A percentile compares a stretch with the other conserved stretches of the same genome.
These are phyloP conservation scores for Hericium erinaceus DNA, from an alignment of 768 basidiomycete genomes.

Conservation along the genomic window DNA sequence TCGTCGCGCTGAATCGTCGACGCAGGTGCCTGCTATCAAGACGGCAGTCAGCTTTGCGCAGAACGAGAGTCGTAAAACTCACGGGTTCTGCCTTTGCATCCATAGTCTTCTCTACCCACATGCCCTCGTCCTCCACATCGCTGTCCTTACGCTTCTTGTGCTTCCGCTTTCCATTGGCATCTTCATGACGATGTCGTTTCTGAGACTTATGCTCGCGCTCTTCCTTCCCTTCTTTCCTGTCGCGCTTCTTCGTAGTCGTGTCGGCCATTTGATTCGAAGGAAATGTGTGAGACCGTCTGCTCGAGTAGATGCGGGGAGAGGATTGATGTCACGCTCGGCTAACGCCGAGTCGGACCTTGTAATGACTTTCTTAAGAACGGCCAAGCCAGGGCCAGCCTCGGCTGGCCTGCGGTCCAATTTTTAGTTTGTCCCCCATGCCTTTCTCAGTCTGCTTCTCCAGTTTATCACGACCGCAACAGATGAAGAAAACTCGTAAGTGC, in stretches of 20 bases:
- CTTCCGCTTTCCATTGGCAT: slow-evolving; percentile 27
- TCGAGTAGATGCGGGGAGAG: too few relatives aligned
- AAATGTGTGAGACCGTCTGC: too few relatives aligned
- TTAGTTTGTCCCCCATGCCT: too few relatives aligned
- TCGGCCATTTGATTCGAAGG: background rate
- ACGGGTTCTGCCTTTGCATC: slow-evolving; percentile 71
- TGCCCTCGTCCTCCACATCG: slow-evolving; percentile 60
- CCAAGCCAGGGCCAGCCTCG: too few relatives aligned
- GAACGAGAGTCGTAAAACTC: slow-evolving; percentile 20
- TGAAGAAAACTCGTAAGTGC: too few relatives aligned
- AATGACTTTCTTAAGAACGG: too few relatives aligned
- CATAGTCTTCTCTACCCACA: slow-evolving; percentile 88
- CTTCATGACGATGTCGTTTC: slow-evolving; percentile 45
- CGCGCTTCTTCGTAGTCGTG: background rate
- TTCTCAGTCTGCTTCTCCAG: too few relatives aligned
- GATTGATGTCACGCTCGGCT: too few relatives aligned
- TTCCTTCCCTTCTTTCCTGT: slow-evolving; percentile 17
- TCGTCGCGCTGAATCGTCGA: slow-evolving; percentile 61
- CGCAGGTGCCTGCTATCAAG: slow-evolving; percentile 29
- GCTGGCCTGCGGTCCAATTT: too few relatives aligned
- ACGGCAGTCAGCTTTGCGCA: background rate
- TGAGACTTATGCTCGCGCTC: slow-evolving; percentile 36
- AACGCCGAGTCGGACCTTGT: too few relatives aligned
- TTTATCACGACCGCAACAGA: too few relatives aligned
- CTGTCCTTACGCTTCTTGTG: slow-evolving; percentile 33